These are phyloP conservation scores for Chimonanthus praecox DNA, from an alignment of 164 flowering plant species.

Conservation along the genomic window DNA sequence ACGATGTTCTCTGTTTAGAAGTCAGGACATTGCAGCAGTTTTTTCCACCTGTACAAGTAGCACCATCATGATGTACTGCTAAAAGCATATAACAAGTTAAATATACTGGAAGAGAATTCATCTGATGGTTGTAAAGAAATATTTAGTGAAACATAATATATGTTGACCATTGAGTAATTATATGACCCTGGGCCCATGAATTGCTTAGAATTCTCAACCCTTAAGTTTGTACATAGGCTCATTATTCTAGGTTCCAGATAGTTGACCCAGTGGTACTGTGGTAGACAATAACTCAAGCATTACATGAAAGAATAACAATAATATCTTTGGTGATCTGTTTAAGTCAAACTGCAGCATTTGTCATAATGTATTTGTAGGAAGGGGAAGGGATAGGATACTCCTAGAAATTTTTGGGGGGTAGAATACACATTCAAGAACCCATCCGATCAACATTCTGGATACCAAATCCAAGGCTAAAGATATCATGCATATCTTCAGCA, in stretches of 20 bases:
- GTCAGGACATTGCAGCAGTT: slow-evolving; percentile 21
- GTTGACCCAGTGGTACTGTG: not conserved
- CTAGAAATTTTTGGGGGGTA: not conserved
- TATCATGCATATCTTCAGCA: not conserved
- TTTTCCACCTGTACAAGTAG: slow-evolving; percentile 22
- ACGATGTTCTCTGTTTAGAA: slow-evolving; percentile 15
- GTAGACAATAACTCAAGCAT: not conserved
- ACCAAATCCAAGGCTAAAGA: not conserved
- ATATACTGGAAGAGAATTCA: not conserved
- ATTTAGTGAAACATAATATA: not conserved
- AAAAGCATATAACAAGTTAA: not conserved
- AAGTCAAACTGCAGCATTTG: not conserved
- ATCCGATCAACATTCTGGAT: not conserved
- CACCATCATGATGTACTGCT: not conserved
- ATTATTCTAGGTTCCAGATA: not conserved
- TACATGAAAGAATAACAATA: not conserved
- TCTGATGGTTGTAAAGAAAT: not conserved
- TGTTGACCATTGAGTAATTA: not conserved
- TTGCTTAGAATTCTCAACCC: not conserved
- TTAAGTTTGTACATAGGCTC: not conserved
- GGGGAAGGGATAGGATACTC: not conserved
- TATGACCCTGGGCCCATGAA: not conserved
- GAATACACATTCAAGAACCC: not conserved
- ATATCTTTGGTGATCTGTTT: not conserved
- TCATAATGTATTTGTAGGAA: not conserved